These are phyloP conservation scores for Triticum aestivum DNA, from an alignment of 176 grass and related monocot genomes.

Conservation along the genomic window DNA sequence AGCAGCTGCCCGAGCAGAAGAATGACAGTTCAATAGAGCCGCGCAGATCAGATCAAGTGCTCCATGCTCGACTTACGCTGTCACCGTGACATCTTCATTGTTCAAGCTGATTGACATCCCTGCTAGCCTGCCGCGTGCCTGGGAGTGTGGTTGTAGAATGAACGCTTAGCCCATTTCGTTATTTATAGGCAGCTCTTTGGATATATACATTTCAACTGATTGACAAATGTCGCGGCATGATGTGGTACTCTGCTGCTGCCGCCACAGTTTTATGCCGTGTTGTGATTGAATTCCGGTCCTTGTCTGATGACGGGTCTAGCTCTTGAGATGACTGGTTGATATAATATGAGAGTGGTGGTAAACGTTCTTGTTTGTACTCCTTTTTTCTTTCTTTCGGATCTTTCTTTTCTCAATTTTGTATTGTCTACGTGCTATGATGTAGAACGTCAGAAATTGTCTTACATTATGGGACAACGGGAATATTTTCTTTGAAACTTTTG, in stretches of 20 bases:
- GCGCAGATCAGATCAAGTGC: background rate
- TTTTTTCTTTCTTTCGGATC: too few species aligned
- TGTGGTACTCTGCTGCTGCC: background rate
- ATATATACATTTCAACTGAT: background rate
- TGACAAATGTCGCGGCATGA: background rate
- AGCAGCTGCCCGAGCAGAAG: background rate
- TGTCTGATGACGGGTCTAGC: background rate
- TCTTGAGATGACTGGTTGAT: background rate
- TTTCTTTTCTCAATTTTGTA: background rate
- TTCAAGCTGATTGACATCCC: slow-evolving; percentile 9
- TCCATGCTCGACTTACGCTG: background rate
- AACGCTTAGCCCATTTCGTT: background rate
- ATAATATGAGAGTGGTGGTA: background rate
- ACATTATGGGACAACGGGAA: too few species aligned
- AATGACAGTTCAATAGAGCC: background rate
- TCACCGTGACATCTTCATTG: background rate
- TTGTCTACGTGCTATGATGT: too few species aligned
- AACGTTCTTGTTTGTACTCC: background rate
- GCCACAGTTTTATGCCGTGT: background rate
- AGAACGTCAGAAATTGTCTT: too few species aligned
- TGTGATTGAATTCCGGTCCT: background rate
- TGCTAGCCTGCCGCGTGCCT: background rate
- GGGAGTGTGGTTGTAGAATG: slow-evolving; percentile 21
- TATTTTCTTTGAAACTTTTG: too few species aligned
- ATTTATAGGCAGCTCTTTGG: background rate